Evolutionary conservation across 331 rosid genomes (phyloP), one percentile per base, ranked within the genome.

Genomic region (Acacia concinna): DNA sequence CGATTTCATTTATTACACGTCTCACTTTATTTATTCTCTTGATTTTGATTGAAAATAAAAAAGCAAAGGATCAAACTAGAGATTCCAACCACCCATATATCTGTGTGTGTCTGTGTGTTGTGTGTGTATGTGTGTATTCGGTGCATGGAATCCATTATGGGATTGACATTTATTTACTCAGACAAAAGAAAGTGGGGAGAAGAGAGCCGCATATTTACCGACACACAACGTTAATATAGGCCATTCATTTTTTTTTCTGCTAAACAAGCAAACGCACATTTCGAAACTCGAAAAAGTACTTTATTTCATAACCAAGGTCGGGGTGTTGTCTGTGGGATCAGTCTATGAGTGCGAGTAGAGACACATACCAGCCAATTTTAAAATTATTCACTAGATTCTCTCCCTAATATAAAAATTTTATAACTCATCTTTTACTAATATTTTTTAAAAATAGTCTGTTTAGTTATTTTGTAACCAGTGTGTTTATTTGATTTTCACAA

Each of bases 91-190:
- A 6, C 31, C 60, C 60, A 7, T 1, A 38, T 8, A 37, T 37
- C 6, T 8, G 8, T 37, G 1, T n/a, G n/a, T n/a, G n/a, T n/a
- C n/a, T n/a, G n/a, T n/a, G n/a, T n/a, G n/a, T n/a, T n/a, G n/a
- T n/a, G n/a, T n/a, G n/a, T n/a, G n/a, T n/a, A n/a, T n/a, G n/a
- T n/a, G n/a, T n/a, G n/a, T 56, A 56, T 21, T 52, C 60, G 15
- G 6, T 21, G 31, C 85, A 68, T 18, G 47, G 34, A 73, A 65
- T 68, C 75, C 77, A 59, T 73, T 49, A 78, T 51, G 70, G 60
- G 40, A 75, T 60, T 49, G 59, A 81, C 47, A 20, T 51, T 43
- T 73, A 77, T 69, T 44, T 73, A 67, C 65, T 35, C 21, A 73
- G 47, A 38, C 10, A 44, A 12, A 73, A 74, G 49, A 52, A 68